These are phyloP conservation scores for Melampsora occidentalis DNA, from an alignment of 1,284 basidiomycete genomes.

Conservation along the genomic window DNA sequence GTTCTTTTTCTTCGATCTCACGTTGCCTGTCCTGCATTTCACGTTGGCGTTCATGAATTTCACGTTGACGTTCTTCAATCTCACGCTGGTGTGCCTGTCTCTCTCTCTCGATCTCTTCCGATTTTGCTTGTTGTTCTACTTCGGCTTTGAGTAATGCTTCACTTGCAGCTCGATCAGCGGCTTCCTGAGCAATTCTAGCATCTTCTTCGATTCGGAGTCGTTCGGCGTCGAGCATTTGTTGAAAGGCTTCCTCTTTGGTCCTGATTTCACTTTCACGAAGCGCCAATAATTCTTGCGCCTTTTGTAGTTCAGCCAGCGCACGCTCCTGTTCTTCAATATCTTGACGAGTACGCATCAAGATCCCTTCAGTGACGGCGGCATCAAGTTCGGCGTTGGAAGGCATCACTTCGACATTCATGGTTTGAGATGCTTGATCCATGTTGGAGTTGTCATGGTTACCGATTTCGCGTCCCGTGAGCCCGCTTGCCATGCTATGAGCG, in stretches of 20 bases:
- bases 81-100: neutral
- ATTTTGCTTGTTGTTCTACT: neutral
- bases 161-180: conserved; percentile 10
- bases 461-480: neutral
- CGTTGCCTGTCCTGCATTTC: conserved; percentile 2
- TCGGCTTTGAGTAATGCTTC: conserved; percentile 9
- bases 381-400: neutral
- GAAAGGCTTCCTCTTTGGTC: conserved; percentile 1
- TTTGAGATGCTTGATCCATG: neutral
- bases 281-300: conserved; percentile 20
- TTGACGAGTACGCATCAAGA: conserved; percentile 1
- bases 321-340: conserved; percentile 12
- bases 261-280: conserved; percentile 18
- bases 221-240: neutral
- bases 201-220: neutral
- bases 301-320: conserved; percentile 9
- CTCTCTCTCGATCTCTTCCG: conserved; percentile 6
- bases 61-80: conserved; percentile 3
- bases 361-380: conserved; percentile 18
- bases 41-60: neutral
- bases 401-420: neutral
- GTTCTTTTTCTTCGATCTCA: conserved; percentile 16
- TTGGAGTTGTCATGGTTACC: neutral
- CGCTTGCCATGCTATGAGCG: neutral
- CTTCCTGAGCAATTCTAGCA: neutral